Base-by-base conservation (phyloP, 2,329 filamentous ascomycete species). In the Colletotrichum godetiae region DNA sequence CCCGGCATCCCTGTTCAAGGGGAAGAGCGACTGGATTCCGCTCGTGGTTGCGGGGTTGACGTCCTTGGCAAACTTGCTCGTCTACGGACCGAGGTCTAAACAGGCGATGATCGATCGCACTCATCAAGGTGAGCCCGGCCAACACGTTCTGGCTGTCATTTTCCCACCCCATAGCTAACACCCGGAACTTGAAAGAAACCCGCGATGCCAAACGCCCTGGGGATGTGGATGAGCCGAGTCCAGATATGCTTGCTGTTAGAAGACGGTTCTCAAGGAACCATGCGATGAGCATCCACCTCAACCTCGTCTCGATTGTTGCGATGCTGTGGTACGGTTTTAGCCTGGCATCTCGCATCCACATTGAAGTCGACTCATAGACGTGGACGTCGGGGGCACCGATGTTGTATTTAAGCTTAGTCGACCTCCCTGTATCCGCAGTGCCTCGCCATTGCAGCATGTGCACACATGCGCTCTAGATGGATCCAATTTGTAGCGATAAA, bases 271-370 rank as follows among this genome's bases (percentile, higher is more conserved):
- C 76, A 0, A 78, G 76, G 1, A 79, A 78, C 7, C 84, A 85
- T 67, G 83, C 84, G 24, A 85, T 84, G 82, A 82, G 81, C 66
- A 85, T 85, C 62, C 83, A 86, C 46, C 70, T 85, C 10, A 86
- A 86, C 64, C 72, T 85, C 31, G 74, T 85, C 12, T 78, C 80
- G 0, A 78, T 85, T 4, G 78, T 75, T 3, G 78, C 79, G 0
- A 78, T 79, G 75, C 10, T 82, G 7, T 78, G 76, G 74, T 82
- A 81, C 71, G 79, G 81, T 24, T 77, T 77, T 61, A 78, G 76
- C 37, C 46, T 83, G 65, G 80, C 76, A 0, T 77, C 72, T 10
- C 75, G 68, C 56, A 33, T 82, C 35, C 61, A 76, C 10, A 27
- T 55, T 27, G 31, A 53, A 11, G n/a, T 37, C 15, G 61, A 63